These are phyloP conservation scores for Aspergillus arachidicola DNA, from an alignment of 2,329 filamentous ascomycete species.

Conservation along the genomic window DNA sequence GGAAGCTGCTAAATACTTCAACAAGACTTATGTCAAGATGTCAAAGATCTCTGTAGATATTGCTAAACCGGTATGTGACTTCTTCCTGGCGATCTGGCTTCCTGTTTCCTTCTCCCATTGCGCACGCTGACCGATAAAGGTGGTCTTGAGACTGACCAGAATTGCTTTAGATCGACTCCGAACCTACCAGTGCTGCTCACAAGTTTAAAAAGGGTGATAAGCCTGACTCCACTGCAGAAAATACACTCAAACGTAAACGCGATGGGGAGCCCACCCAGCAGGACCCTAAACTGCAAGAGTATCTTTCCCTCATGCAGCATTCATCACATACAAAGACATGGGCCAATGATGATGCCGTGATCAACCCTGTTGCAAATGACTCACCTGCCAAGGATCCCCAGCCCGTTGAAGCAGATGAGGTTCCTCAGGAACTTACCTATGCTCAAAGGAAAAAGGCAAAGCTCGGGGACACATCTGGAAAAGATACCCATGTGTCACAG, in stretches of 20 bases:
- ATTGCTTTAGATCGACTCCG: conserved; percentile 44
- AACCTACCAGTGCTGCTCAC: conserved; percentile 29
- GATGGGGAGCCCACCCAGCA: conserved; percentile 61
- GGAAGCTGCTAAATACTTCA: conserved; percentile 90
- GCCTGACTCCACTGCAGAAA: conserved; percentile 25
- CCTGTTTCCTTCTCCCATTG: conserved; percentile 26
- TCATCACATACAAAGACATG: conserved; percentile 66
- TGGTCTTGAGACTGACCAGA: conserved; percentile 44
- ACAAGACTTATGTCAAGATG: conserved; percentile 93
- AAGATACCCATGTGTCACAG: conserved; percentile 31
- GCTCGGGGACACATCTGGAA: conserved; percentile 64
- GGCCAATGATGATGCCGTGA: conserved; percentile 56
- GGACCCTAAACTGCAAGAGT: conserved; percentile 84
- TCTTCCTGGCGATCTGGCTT: conserved; percentile 13
- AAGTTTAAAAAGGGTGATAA: conserved; percentile 27
- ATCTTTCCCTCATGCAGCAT: conserved; percentile 77
- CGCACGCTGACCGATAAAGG: conserved; percentile 42
- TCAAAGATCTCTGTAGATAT: conserved; percentile 89
- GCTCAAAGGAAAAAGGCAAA: conserved; percentile 46
- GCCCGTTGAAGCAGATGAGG: conserved; percentile 21
- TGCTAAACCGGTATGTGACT: conserved; percentile 71
- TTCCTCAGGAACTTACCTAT: conserved; percentile 40
- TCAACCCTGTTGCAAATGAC: conserved; percentile 27
- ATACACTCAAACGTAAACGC: conserved; percentile 45
- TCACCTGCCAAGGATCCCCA: conserved; percentile 23